phyloP scores from a whole-genome alignment of 176 grass and related monocot species.

The Rhynchospora breviuscula region DNA sequence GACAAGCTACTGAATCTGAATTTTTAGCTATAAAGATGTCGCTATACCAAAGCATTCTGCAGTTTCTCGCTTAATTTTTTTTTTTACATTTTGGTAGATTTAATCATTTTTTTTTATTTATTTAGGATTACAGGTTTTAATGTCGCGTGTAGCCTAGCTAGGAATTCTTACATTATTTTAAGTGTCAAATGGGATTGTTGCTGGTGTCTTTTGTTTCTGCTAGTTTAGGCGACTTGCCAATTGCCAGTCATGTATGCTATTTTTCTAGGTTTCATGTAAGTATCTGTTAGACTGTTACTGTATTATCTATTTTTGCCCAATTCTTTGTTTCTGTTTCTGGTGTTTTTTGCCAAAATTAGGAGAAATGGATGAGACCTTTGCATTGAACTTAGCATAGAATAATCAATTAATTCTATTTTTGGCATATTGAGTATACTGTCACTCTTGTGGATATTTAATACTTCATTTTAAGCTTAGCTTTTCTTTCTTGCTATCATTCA shows the following conservation, averaged over 20 bases:
- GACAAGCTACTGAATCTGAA: not conserved
- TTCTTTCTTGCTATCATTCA: not conserved
- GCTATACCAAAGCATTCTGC: too few species aligned
- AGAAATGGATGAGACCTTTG: not conserved
- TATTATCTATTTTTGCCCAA: not conserved
- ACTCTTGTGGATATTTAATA: not conserved
- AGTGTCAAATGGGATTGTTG: conserved; percentile 1
- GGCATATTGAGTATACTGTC: not conserved
- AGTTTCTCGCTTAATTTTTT: not conserved
- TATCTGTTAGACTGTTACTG: not conserved
- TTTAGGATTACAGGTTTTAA: not conserved
- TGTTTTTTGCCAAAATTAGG: not conserved
- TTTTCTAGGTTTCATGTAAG: not conserved
- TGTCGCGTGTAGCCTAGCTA: not conserved
- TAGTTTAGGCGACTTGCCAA: not conserved
- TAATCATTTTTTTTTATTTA: not conserved
- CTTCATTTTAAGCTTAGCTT: not conserved
- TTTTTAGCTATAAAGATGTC: too few species aligned
- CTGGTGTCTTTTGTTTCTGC: not conserved
- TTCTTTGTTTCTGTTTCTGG: not conserved
- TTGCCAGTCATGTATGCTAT: not conserved
- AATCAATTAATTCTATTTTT: not conserved
- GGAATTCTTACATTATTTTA: not conserved
- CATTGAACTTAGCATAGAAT: not conserved
- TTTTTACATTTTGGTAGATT: not conserved